Percentiles rank a stretch among this genome's conserved stretches.
These are phyloP conservation scores for Juglanconis oblonga DNA, from an alignment of 2,329 filamentous ascomycete genomes.

Conservation along the genomic window DNA sequence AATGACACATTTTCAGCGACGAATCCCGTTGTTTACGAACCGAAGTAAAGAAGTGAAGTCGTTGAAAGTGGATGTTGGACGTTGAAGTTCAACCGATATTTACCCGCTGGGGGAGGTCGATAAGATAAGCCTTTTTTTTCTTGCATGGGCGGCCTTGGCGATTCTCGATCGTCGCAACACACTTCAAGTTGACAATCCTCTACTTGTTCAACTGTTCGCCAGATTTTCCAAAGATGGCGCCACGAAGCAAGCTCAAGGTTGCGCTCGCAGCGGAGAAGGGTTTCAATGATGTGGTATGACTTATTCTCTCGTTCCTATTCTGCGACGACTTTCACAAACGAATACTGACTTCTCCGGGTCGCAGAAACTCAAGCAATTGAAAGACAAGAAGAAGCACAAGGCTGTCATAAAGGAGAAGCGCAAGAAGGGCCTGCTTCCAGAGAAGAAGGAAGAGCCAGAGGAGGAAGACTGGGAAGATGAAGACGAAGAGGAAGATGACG, in stretches of 20 bases:
- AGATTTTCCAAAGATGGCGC: conserved; percentile 11
- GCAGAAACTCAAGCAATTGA: conserved; percentile 41
- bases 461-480: conserved; percentile 27
- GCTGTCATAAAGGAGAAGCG: conserved; percentile 34
- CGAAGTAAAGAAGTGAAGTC: not conserved
- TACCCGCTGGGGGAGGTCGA: not conserved
- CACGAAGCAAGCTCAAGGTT: conserved; percentile 47
- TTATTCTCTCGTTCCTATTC: not conserved
- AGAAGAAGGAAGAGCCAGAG: conserved; percentile 27
- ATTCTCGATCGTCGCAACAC: not conserved
- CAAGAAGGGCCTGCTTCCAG: conserved; percentile 28
- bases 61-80: not conserved
- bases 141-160: not conserved
- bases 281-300: conserved; percentile 35
- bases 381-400: conserved; percentile 47
- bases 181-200: not conserved
- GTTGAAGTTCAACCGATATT: not conserved
- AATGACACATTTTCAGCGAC: no score
- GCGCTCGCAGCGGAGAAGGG: conserved; percentile 55
- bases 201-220: not conserved
- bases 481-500: conserved; percentile 33
- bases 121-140: not conserved
- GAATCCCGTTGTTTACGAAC: no score
- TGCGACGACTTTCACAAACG: not conserved
- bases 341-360: not conserved